Percentiles rank a stretch among this genome's conserved stretches.
Conservation (phyloP, 1,139 yeast genomes). For the Sugiyamaella grinbergsii region DNA sequence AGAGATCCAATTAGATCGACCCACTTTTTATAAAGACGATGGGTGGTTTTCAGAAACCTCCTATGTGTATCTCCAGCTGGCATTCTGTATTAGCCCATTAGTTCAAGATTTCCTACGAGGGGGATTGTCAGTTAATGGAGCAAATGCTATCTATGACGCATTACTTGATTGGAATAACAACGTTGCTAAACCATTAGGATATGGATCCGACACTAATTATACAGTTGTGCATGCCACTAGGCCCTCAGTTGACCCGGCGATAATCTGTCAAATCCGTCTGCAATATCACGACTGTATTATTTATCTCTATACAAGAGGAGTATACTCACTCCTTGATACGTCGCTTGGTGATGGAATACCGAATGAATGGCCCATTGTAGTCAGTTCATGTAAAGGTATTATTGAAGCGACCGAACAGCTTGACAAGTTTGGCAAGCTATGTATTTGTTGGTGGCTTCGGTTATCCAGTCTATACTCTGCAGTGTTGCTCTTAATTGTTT, state of each 20-base stretch:
- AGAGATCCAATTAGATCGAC: conserved; percentile 43
- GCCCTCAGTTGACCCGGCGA: conserved; percentile 24
- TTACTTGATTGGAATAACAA: conserved; percentile 23
- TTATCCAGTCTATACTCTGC: conserved; percentile 52
- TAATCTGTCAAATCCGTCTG: conserved; percentile 27
- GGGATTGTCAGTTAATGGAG: conserved; percentile 26
- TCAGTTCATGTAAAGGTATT: conserved; percentile 31
- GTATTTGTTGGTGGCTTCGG: conserved; percentile 58
- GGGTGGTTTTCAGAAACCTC: conserved; percentile 59
- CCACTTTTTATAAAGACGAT: conserved; percentile 48
- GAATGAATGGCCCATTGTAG: conserved; percentile 24
- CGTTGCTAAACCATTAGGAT: conserved; percentile 18
- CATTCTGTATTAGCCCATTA: conserved; percentile 30
- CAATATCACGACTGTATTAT: conserved; percentile 31
- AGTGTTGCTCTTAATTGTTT: conserved; percentile 50
- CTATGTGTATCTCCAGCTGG: conserved; percentile 38
- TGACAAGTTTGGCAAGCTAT: conserved; percentile 29
- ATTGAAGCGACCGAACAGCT: conserved; percentile 44
- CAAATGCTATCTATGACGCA: conserved; percentile 20
- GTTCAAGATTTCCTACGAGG: conserved; percentile 29
- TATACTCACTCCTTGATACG: conserved; percentile 28
- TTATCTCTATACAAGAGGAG: conserved; percentile 27
- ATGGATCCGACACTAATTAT: conserved; percentile 20
- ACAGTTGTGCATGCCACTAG: background rate
- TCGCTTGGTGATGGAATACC: conserved; percentile 23